Base-by-base conservation (phyloP, 352 stramenopile genomes). In the Phytophthora parvispora region DNA sequence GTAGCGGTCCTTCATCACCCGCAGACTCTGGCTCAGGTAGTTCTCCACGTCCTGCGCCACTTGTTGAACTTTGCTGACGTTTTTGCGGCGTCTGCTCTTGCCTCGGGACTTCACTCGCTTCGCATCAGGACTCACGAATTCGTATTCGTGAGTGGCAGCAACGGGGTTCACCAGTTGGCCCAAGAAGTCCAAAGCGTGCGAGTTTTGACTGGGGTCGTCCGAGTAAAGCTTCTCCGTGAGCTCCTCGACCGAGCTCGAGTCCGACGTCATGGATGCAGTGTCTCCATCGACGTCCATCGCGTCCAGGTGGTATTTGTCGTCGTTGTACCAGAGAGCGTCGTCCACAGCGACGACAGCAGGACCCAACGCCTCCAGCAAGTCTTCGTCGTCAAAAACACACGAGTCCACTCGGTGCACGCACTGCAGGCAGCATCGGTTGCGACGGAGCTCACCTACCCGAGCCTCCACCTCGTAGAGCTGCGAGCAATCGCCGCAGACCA, bases 371-470 rank as follows among this genome's bases (percentile, higher is more conserved):
- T 69, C 45, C 25, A 86, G 31, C 31, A 90, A 53, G 77, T 83
- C 74, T 42, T 82, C 76, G 43, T 87, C 80, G 18, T 85, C 80
- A 29, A 82, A 87, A 7, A 69, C 59, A 43, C 80, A 87, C 0
- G 63, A 45, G 65, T 87, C 77, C n/a, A 85, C 77, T 10, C 80
- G 80, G 28, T 78, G 61, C 28, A 85, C 68, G 42, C 80, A 87
- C 59, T 73, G 65, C 29, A 85, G 47, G 49, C 80, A 87, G 55
- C 63, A 76, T 9, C 77, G 74, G 56, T 78, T 83, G 54, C 77
- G 69, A 47, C 71, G 74, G 6, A 85, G 53, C 16, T 77, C 63
- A 4, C 80, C 77, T 24, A 85, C 70, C 20, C 66, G 66, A 27
- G 68, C 60, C 24, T 87, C 80, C 6, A 85, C 77, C 13, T 85